Percentiles rank a stretch among this genome's conserved stretches.
phyloP scores from a whole-genome alignment of 2,329 filamentous ascomycete species.

The Colletotrichum simmondsii region DNA sequence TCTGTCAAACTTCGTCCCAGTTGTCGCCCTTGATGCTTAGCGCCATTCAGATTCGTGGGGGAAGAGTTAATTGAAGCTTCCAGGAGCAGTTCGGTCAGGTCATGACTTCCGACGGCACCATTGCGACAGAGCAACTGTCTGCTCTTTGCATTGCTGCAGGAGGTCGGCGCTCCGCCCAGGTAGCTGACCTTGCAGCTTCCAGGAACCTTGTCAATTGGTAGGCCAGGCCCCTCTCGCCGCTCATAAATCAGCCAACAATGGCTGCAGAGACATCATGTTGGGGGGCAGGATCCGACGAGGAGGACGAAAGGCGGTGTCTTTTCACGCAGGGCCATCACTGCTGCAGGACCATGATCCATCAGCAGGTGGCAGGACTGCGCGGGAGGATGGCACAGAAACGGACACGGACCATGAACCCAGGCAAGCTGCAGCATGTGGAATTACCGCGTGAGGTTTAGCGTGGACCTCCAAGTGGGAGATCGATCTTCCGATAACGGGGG shows the following conservation, averaged over 20 bases:
- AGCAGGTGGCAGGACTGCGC: background rate
- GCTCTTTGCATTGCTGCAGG: background rate
- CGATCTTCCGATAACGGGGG: conserved; percentile 33
- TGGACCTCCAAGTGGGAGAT: conserved; percentile 3
- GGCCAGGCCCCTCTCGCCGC: conserved; percentile 6
- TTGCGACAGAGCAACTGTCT: background rate
- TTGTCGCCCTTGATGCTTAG: background rate
- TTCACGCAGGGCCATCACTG: background rate
- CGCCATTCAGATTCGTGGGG: too few relatives aligned
- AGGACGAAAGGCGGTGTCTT: conserved; percentile 30
- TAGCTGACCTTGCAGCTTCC: background rate
- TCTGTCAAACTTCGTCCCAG: background rate
- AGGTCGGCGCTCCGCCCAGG: background rate
- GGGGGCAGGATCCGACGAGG: too few relatives aligned
- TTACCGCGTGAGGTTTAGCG: conserved; percentile 18
- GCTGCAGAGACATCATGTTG: background rate
- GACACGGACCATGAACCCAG: conserved; percentile 18
- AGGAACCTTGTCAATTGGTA: background rate
- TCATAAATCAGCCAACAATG: conserved; percentile 14
- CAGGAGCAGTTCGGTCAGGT: background rate
- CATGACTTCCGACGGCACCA: background rate
- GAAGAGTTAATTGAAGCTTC: too few relatives aligned
- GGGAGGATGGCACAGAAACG: conserved; percentile 6
- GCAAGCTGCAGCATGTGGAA: conserved; percentile 34
- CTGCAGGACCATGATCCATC: conserved; percentile 6